Conservation (phyloP, 2,329 filamentous ascomycete species). For the Diaporthe sp. region DNA sequence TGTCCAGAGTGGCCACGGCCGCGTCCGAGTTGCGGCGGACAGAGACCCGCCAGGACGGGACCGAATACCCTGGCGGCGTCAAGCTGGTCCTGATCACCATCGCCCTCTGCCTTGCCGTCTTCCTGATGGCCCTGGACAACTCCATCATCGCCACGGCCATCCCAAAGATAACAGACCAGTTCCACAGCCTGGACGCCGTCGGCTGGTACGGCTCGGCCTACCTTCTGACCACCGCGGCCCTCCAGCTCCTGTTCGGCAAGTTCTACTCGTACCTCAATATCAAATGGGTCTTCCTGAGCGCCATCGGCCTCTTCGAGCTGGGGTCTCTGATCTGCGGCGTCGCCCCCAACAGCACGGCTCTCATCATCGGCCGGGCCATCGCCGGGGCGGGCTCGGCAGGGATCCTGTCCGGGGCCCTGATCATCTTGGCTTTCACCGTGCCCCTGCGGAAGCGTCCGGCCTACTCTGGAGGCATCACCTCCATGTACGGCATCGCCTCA, state of each 20-base stretch:
- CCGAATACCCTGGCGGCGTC: slow-evolving; percentile 53
- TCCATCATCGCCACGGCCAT: slow-evolving; percentile 57
- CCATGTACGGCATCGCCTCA: slow-evolving; percentile 59
- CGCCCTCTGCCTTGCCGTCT: slow-evolving; percentile 59
- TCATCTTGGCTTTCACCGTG: slow-evolving; percentile 53
- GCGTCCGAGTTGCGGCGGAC: slow-evolving; percentile 36
- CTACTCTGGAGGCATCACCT: slow-evolving; percentile 55
- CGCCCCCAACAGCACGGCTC: slow-evolving; percentile 47
- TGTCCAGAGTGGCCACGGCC: background rate
- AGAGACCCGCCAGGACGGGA: slow-evolving; percentile 54
- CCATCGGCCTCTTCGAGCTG: slow-evolving; percentile 56
- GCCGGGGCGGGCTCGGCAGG: slow-evolving; percentile 54
- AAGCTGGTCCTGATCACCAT: slow-evolving; percentile 56
- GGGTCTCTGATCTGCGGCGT: slow-evolving; percentile 55
- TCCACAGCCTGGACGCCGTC: slow-evolving; percentile 57
- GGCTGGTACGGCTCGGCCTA: slow-evolving; percentile 57
- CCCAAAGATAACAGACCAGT: slow-evolving; percentile 55
- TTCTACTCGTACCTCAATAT: slow-evolving; percentile 58
- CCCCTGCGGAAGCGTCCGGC: slow-evolving; percentile 46
- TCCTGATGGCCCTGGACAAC: slow-evolving; percentile 58
- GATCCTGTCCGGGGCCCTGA: slow-evolving; percentile 57
- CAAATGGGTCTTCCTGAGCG: slow-evolving; percentile 53
- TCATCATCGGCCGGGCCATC: slow-evolving; percentile 49
- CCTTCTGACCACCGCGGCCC: slow-evolving; percentile 54
- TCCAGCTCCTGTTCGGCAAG: slow-evolving; percentile 53